A percentile compares a stretch with the other conserved stretches of the same genome.
Evolutionary conservation across 257 asterid genomes (phyloP).

Genomic region (Fraxinus pennsylvanica): DNA sequence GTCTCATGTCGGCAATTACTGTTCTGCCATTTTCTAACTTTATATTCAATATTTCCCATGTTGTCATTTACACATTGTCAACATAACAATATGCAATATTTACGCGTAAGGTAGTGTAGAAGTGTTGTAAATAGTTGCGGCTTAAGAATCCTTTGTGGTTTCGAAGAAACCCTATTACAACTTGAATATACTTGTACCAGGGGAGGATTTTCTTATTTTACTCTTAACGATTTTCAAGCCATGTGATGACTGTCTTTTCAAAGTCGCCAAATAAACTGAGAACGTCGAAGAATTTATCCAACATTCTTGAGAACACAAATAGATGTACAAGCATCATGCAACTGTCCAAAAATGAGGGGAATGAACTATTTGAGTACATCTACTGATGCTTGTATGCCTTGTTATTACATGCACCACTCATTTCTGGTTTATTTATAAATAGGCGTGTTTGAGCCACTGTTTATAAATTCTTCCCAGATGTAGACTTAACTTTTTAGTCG

Average conservation of each 20-base stretch:
- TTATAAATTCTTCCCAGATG: no score
- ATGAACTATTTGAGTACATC: no score
- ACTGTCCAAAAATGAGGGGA: background rate
- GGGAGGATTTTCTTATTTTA: background rate
- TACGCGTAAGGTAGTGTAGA: background rate
- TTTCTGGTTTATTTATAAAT: no score
- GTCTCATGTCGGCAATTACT: conserved; percentile 4
- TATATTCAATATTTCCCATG: background rate
- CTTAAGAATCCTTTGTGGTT: background rate
- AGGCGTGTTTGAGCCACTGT: no score
- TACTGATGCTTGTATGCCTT: background rate
- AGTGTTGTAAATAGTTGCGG: background rate
- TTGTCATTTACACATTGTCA: background rate
- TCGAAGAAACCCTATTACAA: background rate
- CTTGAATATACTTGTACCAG: background rate
- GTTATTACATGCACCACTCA: no score
- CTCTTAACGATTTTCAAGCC: no score
- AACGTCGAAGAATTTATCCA: no score
- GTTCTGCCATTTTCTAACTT: conserved; percentile 12
- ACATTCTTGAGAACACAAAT: no score
- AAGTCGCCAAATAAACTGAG: no score
- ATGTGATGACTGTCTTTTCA: no score
- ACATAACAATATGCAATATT: conserved; percentile 1
- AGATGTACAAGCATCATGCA: no score
- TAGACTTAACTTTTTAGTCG: background rate